Base-by-base conservation (phyloP, 2,329 filamentous ascomycete genomes). In the Paraphaeosphaeria minitans region DNA sequence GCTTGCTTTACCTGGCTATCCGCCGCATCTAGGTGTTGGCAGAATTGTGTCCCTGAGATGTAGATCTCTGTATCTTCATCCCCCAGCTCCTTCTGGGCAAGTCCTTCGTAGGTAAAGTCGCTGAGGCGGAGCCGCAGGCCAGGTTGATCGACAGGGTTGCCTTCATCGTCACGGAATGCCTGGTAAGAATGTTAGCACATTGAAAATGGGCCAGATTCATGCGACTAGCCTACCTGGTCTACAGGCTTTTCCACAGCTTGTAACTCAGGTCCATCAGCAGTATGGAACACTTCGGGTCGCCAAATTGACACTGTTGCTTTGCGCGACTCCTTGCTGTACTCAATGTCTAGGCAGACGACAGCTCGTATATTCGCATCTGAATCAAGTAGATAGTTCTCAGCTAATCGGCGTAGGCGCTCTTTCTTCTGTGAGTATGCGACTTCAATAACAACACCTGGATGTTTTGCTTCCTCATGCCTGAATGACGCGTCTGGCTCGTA, bases 41-140 rank as follows among this genome's bases (percentile, higher is more conserved):
- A 46, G 14, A 65, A 56, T 37, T 51, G 46, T 56, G 24, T 14
- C 22, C 13, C 14, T 4, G 54, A 45, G 4, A 56, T 45, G 35
- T 33, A 6, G 27, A 56, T 51, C 37, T 37, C 47, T 51, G 9
- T 33, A 51, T 33, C 42, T 33, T 45, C 16, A 27, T 56, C 37
- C 45, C 54, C 54, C 13, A 51, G 12, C 46, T 45, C 33, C 35
- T 33, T 29, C 12, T 52, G 46, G 21, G 49, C 54, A 31, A 56
- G 27, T 53, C 55, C 62, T 56, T 64, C 43, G 56, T 61, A 61
- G 53, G 68, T 62, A 62, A 72, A 71, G 46, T 70, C 67, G 52
- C 39, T 39, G 10, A 60, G 55, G 39, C 21, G 35, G 9, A 60
- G 55, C 31, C 43, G 43, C 42, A 60, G 33, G 49, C 55, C 55